These are phyloP conservation scores for Phyllostachys edulis DNA, from an alignment of 176 grass and related monocot species.

Conservation along the genomic window DNA sequence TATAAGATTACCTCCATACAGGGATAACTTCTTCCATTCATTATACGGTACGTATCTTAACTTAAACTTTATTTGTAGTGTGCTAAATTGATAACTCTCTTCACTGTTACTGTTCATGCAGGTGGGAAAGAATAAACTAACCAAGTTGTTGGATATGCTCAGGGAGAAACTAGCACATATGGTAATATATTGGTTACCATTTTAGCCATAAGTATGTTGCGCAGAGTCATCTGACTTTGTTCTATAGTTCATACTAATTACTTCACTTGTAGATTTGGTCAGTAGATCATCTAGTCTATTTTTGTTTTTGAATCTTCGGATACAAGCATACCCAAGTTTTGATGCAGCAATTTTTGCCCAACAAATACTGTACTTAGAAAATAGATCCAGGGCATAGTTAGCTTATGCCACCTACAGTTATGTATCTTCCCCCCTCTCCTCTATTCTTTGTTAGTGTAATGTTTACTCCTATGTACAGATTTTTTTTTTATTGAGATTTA, in stretches of 20 bases:
- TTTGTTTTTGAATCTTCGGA: slow-evolving; percentile 10
- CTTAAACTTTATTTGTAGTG: background rate
- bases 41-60: slow-evolving; percentile 30
- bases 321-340: slow-evolving; percentile 26
- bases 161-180: background rate
- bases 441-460: slow-evolving; percentile 10
- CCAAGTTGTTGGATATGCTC: slow-evolving; percentile 4
- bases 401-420: background rate
- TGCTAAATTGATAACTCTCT: background rate
- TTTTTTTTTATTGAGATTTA: background rate
- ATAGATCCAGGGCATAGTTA: slow-evolving; percentile 11
- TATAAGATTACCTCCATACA: background rate
- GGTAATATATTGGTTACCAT: background rate
- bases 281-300: background rate
- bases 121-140: slow-evolving; percentile 1
- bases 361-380: slow-evolving; percentile 28
- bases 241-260: background rate
- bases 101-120: slow-evolving; percentile 16
- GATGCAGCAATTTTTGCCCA: slow-evolving; percentile 24
- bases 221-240: background rate
- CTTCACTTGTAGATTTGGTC: slow-evolving; percentile 5
- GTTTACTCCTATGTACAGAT: background rate
- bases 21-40: background rate
- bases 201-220: background rate
- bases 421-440: background rate